Evolutionary conservation across 176 grass and related monocot species (phyloP), one percentile per base, ranked within the genome.

Genomic region (Zizania latifolia): DNA sequence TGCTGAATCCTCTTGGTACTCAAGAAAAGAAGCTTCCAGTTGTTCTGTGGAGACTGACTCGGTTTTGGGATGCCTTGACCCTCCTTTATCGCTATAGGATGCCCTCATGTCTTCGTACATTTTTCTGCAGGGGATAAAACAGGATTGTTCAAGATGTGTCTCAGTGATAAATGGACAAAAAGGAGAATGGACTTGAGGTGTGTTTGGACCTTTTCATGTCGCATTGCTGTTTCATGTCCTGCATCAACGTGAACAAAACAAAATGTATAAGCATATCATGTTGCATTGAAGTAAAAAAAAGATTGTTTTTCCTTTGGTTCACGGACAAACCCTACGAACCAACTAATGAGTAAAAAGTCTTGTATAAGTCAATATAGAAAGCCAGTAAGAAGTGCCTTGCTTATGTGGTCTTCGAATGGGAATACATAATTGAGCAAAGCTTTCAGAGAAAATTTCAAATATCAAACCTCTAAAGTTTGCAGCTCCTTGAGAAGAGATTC

Each of bases 401-500:
- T 57, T 39, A 62, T 74, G n/a, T 29, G 45, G 64, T 55, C 37
- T 35, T 26, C 5, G 10, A 66, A 31, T 27, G 43, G 57, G 17
- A 38, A 75, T 86, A 55, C 27, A 55, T 37, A 62, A 46, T 13
- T 63, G 2, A 23, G 58, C 17, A 48, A 75, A 82, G 29, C 26
- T 74, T 46, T 65, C 8, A 64, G 28, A 46, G 63, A 8, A 89
- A 75, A 43, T 73, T 16, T 32, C 4, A 68, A 46, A 62, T 55
- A 63, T 36, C 65, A 72, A 70, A 97, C 94, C 94, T 97, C 94
- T 51, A 97, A 88, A 58, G 65, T 97, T 67, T 97, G 88, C 70
- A 97, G 88, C 68, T 97, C 94, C 84, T 91, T 97, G 70, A 97
- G 94, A 89, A 97, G 94, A 85, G 94, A 93, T 65, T 91, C 94